These are phyloP conservation scores for Berkeleyomyces basicola DNA, from an alignment of 2,329 filamentous ascomycete genomes.

Conservation along the genomic window DNA sequence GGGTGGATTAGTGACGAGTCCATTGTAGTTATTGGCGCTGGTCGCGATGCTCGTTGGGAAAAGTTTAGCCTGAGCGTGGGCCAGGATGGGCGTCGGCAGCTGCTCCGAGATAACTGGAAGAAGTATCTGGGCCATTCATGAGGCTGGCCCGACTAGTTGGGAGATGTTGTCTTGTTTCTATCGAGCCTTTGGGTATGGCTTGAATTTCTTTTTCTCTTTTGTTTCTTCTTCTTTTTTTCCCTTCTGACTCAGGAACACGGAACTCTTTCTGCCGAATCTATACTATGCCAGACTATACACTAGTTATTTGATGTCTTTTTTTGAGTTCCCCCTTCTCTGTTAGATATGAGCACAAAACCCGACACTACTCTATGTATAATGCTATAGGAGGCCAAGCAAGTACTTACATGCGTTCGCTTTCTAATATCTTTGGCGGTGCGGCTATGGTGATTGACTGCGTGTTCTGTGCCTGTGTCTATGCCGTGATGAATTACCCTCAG, in stretches of 20 bases:
- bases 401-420: background rate
- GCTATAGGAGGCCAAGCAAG: background rate
- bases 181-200: background rate
- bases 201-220: background rate
- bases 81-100: slow-evolving; percentile 48
- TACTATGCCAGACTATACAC: background rate
- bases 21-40: slow-evolving; percentile 62
- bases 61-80: slow-evolving; percentile 59
- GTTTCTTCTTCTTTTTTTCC: background rate
- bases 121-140: slow-evolving; percentile 43
- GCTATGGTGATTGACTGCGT: background rate
- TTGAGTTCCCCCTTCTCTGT: background rate
- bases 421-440: background rate
- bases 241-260: background rate
- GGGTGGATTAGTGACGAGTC: slow-evolving; percentile 67
- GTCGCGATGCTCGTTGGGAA: slow-evolving; percentile 72
- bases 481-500: slow-evolving; percentile 10
- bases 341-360: background rate
- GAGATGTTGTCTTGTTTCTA: slow-evolving; percentile 5
- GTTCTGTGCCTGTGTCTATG: slow-evolving; percentile 18
- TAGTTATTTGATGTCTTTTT: background rate
- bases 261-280: slow-evolving; percentile 2
- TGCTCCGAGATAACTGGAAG: slow-evolving; percentile 66
- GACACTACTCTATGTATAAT: background rate
- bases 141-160: slow-evolving; percentile 4